Evolutionary conservation across 129 eudicot species (phyloP), one percentile per base, ranked within the genome.

Genomic region (Oenanthe sinensis): DNA sequence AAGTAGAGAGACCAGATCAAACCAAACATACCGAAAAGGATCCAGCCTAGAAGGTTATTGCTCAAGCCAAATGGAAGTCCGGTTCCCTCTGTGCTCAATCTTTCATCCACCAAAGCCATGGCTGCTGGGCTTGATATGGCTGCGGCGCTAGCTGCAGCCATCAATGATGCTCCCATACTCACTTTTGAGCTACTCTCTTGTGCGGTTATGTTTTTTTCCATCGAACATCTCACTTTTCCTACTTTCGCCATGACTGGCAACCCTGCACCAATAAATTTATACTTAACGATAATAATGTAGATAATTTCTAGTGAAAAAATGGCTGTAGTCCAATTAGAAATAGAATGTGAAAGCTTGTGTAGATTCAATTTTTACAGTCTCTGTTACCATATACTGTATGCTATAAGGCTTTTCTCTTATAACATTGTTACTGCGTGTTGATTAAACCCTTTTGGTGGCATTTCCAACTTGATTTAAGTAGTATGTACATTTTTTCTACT

Each of bases 11-110:
- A 74, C 98, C 97, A 95, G 13, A 95, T 90, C 79, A 95, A 85
- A 68, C 82, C 97, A 76, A 91, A 91, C 45, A 91, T 96, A 33
- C 90, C 97, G 15, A 91, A 48, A 73, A 91, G 86, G 71, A 95
- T 85, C 98, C 97, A 95, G 33, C 97, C 97, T 50, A 95, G 88
- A 49, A 95, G 92, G 83, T 95, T 95, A 85, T 86, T 95, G 88
- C 98, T 95, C 81, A 95, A 81, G 54, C 98, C 98, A 81, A 95
- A 91, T 24, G 98, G 98, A 17, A 95, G 91, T 24, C 98, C 97
- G 1, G 97, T 91, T 76, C 98, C 98, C 81, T 95, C 97, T 13
- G 96, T 90, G 88, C 96, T 95, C 97, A 95, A 85, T 82, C 98
- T 95, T 84, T 95, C 98, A 36, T 95, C 98, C 84, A 95, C 98